phyloP scores from a whole-genome alignment of 169 alveolate genomes.

The Theileria orientalis region DNA sequence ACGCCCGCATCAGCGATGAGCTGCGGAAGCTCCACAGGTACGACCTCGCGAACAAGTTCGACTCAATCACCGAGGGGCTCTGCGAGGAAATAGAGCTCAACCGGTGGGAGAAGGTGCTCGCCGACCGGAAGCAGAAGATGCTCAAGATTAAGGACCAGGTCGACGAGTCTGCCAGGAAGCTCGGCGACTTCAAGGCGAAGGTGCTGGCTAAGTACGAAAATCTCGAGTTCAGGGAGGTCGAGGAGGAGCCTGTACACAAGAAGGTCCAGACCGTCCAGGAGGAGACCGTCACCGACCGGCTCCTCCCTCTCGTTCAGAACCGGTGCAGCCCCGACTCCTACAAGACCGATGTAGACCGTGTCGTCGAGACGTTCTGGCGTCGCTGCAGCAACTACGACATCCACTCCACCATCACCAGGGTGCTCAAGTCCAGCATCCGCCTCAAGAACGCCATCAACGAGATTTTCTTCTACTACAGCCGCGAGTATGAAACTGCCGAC shows the following conservation, averaged over 20 bases:
- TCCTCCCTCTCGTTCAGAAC: slow-evolving; percentile 33
- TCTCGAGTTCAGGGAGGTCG: neutral
- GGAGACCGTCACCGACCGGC: slow-evolving; percentile 22
- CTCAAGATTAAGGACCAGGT: slow-evolving; percentile 24
- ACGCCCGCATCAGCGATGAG: slow-evolving; percentile 58
- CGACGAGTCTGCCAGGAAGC: slow-evolving; percentile 22
- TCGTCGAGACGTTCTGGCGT: slow-evolving; percentile 70
- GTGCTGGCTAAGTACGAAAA: slow-evolving; percentile 20
- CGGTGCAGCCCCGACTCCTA: slow-evolving; percentile 26
- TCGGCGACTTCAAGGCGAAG: slow-evolving; percentile 20
- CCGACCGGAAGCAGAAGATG: slow-evolving; percentile 34
- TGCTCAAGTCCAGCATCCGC: slow-evolving; percentile 69
- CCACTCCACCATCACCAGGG: slow-evolving; percentile 62
- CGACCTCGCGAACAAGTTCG: slow-evolving; percentile 57
- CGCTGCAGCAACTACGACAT: slow-evolving; percentile 72
- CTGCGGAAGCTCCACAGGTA: slow-evolving; percentile 61
- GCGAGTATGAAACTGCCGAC: slow-evolving; percentile 27
- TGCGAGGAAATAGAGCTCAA: slow-evolving; percentile 60
- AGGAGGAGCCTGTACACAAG: slow-evolving; percentile 24
- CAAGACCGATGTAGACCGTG: slow-evolving; percentile 21
- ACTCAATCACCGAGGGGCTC: slow-evolving; percentile 45
- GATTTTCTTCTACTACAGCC: slow-evolving; percentile 61
- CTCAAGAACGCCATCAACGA: slow-evolving; percentile 70
- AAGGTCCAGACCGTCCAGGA: slow-evolving; percentile 35
- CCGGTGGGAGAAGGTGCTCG: slow-evolving; percentile 43